These are phyloP conservation scores for Lanmaoa rubissima DNA, from an alignment of 768 basidiomycete species.

Conservation along the genomic window DNA sequence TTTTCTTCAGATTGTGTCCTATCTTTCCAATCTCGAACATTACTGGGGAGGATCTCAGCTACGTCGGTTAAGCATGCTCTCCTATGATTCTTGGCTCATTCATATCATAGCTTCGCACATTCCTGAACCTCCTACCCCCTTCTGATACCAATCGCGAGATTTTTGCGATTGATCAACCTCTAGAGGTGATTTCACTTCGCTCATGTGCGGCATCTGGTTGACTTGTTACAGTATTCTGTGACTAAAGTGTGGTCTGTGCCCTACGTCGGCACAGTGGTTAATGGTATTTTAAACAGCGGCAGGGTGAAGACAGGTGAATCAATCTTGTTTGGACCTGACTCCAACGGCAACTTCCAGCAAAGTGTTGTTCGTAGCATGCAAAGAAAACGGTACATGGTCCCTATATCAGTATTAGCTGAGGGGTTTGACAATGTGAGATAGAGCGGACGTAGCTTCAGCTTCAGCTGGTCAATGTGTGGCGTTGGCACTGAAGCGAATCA, in stretches of 20 bases:
- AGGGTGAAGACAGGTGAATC: conserved; percentile 75
- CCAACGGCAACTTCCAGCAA: conserved; percentile 81
- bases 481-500: conserved; percentile 86
- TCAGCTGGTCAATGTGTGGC: conserved; percentile 97
- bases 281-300: conserved; percentile 80
- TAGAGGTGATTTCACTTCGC: conserved; percentile 52
- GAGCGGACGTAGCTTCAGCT: conserved; percentile 77
- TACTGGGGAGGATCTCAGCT: conserved; percentile 86
- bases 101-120: conserved; percentile 65
- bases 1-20: conserved; percentile 69
- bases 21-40: conserved; percentile 94
- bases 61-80: conserved; percentile 41
- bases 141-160: conserved; percentile 82
- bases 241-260: conserved; percentile 89
- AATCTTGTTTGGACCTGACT: conserved; percentile 87
- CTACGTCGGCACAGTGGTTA: conserved; percentile 81
- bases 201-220: not conserved
- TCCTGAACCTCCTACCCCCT: conserved; percentile 87
- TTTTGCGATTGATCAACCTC: conserved; percentile 73
- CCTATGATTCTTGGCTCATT: conserved; percentile 10
- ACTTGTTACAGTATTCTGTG: conserved; percentile 62
- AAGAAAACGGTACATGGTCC: conserved; percentile 67
- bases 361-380: conserved; percentile 90
- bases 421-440: conserved; percentile 25
- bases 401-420: not conserved